Evolutionary conservation across 192 early-diverging fungal genomes (phyloP), one percentile per base, ranked within the genome.

Genomic region (Diversispora eburnea): DNA sequence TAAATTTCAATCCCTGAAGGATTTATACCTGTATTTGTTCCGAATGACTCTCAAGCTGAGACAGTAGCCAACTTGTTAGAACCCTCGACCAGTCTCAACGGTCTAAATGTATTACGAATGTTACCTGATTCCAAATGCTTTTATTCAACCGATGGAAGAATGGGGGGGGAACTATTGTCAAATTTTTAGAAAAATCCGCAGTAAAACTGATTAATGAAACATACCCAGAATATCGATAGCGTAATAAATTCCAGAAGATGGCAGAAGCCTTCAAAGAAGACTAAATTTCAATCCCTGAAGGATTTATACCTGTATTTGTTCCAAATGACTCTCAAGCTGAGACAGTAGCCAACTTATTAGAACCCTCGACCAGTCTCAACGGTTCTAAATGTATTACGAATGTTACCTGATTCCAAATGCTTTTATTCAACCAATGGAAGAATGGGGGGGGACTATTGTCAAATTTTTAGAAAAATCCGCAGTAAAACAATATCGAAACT

Each of bases 401-500:
- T 67, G 66, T 19, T 67, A 19, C 66, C 66, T 7, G 66, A 67
- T 49, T 43, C 66, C 41, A 48, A 67, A 25, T 45, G 48, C 10
- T 48, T 45, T 67, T 20, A 51, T 15, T 48, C 66, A 12, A 39
- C 66, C 4, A 39, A 39, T 25, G 66, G 47, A 3, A n/a, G 48
- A 10, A 45, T 48, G 9, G 48, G 66, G 3, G 66, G 66, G 0
- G 66, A 51, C 10, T 10, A 45, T 25, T 45, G 66, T 7, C 47
- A 45, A 22, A 10, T 10, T 17, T 0, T 48, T 39, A 67, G 51
- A 41, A 41, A 13, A 39, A 10, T 15, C n/a, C 48, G 51, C 9
- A 8, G 48, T 4, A 72, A 71, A 8, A 81, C 72, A 46, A 57
- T 74, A 25, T 77, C 80, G n/a, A 60, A 77, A 15, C 80, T 77